Conservation (phyloP, 768 basidiomycete species). For the Rhodosporidiobolus odoratus region DNA sequence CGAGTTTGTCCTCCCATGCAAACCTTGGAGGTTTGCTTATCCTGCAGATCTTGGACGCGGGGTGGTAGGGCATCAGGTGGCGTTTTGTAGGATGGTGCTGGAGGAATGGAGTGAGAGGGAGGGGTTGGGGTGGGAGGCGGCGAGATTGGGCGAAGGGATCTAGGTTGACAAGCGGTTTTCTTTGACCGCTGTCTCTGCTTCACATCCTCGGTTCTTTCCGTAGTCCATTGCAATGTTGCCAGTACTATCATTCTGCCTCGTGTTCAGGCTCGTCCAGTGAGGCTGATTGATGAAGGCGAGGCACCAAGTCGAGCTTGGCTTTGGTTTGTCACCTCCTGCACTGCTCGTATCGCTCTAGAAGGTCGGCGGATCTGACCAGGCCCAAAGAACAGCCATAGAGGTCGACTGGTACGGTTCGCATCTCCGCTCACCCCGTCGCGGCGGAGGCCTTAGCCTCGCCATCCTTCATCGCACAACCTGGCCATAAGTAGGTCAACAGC, state of each 20-base stretch:
- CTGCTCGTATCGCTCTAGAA: too few species aligned
- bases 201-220: not conserved
- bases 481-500: too few species aligned
- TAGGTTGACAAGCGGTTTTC: not conserved
- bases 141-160: not conserved
- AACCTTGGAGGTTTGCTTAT: conserved; percentile 12
- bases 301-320: too few species aligned
- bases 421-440: too few species aligned
- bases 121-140: conserved; percentile 2
- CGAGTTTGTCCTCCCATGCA: conserved; percentile 4
- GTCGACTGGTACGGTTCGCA: too few species aligned
- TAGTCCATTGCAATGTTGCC: not conserved
- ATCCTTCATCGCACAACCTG: too few species aligned
- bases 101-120: conserved; percentile 23
- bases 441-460: too few species aligned
- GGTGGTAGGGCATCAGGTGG: conserved; percentile 23
- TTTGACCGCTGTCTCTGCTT: not conserved
- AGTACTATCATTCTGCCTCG: not conserved
- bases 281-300: not conserved
- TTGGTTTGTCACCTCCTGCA: too few species aligned
- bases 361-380: too few species aligned
- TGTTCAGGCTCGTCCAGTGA: not conserved
- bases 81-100: conserved; percentile 9
- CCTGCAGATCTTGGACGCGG: conserved; percentile 21
- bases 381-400: too few species aligned